A percentile compares a stretch with the other conserved stretches of the same genome.
phyloP scores from a whole-genome alignment of 306 rosid species.

The Ormosia semicastrata region DNA sequence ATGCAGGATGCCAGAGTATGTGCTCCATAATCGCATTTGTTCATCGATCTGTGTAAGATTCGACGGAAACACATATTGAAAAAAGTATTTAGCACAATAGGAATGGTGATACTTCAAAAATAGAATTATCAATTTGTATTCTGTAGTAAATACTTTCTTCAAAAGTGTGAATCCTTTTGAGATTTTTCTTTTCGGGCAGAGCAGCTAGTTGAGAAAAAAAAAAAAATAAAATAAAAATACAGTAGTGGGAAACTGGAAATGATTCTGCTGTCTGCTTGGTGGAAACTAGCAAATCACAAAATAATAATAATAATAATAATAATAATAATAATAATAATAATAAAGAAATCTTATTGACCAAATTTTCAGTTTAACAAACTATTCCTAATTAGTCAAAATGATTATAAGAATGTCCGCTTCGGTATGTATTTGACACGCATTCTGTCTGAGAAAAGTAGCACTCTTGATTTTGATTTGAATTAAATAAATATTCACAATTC shows the following conservation, averaged over 20 bases:
- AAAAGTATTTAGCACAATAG: neutral
- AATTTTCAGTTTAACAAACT: neutral
- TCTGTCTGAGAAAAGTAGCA: neutral
- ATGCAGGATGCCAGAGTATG: neutral
- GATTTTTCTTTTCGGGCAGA: too few species aligned
- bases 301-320: too few species aligned
- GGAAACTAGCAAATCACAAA: neutral
- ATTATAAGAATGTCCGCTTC: neutral
- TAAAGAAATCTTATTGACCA: neutral
- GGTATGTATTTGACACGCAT: neutral
- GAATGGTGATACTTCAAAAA: neutral
- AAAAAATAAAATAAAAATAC: neutral
- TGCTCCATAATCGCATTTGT: neutral
- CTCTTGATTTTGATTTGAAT: neutral
- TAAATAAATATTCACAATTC: too few species aligned
- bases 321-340: too few species aligned
- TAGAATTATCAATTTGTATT: neutral
- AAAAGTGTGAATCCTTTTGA: neutral
- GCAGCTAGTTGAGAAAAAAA: neutral
- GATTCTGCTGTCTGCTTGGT: neutral
- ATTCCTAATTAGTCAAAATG: neutral
- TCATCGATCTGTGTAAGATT: neutral
- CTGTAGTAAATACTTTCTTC: neutral
- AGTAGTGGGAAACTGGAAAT: neutral
- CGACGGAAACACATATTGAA: neutral